Base-by-base conservation (phyloP, 1,284 basidiomycete species). In the Ganoderma meredithae region DNA sequence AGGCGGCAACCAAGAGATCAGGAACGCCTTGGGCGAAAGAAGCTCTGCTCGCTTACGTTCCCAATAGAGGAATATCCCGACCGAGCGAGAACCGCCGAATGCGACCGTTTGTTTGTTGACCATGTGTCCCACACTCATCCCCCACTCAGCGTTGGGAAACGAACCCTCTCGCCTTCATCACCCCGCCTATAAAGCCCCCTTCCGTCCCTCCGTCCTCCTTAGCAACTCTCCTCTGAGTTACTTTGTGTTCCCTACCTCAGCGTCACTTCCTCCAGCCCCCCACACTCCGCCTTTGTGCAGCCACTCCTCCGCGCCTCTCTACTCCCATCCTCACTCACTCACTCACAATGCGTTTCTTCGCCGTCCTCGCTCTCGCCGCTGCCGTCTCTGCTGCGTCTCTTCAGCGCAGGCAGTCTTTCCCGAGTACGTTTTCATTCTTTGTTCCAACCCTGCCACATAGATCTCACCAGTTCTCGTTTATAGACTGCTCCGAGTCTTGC, bases 401-500 rank as follows among this genome's bases (percentile, higher is more conserved):
- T 69, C 73, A 72, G 40, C 65, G 73, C 53, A 75, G 79, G 60
- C 79, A 84, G 39, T 22, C 58, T 66, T 76, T 83, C 71, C 84
- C 85, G 27, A 62, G 84, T 84, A 71, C 36, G 80, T 79, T 49
- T 25, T n/a, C 53, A 58, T 27, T 22, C 52, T 62, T 31, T 62
- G 27, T 27, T 55, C 22, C 25, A 3, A 13, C 22, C 1, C 12
- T 1, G 33, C 1, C 31, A 58, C 60, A 13, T 52, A 39, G 22
- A 22, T 52, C 19, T 47, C 19, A 31, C 17, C 41, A 15, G 58
- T 25, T 12, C 19, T 25, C 27, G 19, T 53, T n/a, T 58, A n/a
- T 73, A 90, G 89, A 25, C 64, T 91, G 89, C 73, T 83, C 86
- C 4, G 36, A 62, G 8, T 2, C 76, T n/a, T 90, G 89, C 77